These are phyloP conservation scores for Suillus paluster DNA, from an alignment of 768 basidiomycete genomes.

Conservation along the genomic window DNA sequence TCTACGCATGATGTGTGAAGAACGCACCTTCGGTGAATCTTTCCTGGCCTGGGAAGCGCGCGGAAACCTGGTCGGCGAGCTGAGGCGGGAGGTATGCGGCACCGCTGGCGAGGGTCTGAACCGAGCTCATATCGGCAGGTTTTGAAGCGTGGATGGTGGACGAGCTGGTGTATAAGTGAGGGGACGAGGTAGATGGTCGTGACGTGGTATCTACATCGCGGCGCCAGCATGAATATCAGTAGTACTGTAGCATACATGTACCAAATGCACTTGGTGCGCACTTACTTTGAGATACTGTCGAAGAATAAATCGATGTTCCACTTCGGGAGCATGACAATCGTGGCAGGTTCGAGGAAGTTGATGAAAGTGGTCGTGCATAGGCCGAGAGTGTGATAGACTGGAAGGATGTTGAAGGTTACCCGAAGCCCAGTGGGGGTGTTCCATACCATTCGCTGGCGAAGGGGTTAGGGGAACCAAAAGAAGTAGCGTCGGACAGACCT, in stretches of 20 bases:
- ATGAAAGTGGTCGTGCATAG: conserved; percentile 56
- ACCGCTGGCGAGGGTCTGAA: conserved; percentile 35
- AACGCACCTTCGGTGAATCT: no score
- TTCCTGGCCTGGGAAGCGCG: no score
- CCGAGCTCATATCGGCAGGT: conserved; percentile 57
- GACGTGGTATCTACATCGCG: conserved; percentile 53
- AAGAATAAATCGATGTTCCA: conserved; percentile 62
- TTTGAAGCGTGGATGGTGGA: conserved; percentile 51
- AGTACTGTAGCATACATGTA: background rate
- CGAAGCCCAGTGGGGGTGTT: conserved; percentile 43
- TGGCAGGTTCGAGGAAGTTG: conserved; percentile 47
- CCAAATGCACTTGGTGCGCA: background rate
- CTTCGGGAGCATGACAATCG: conserved; percentile 56
- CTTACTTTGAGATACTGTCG: conserved; percentile 61
- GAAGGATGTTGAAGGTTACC: conserved; percentile 45
- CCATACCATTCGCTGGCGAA: conserved; percentile 40
- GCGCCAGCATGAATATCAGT: background rate
- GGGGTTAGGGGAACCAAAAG: no score
- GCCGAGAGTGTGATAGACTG: conserved; percentile 69
- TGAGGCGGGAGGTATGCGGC: no score
- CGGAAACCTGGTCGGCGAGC: no score
- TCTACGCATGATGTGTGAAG: no score
- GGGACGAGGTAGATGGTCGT: conserved; percentile 59
- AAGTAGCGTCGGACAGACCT: no score
- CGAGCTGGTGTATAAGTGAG: conserved; percentile 65